A percentile compares a stretch with the other conserved stretches of the same genome.
These are phyloP conservation scores for Basipetospora chlamydospora DNA, from an alignment of 2,329 filamentous ascomycete species.

Conservation along the genomic window DNA sequence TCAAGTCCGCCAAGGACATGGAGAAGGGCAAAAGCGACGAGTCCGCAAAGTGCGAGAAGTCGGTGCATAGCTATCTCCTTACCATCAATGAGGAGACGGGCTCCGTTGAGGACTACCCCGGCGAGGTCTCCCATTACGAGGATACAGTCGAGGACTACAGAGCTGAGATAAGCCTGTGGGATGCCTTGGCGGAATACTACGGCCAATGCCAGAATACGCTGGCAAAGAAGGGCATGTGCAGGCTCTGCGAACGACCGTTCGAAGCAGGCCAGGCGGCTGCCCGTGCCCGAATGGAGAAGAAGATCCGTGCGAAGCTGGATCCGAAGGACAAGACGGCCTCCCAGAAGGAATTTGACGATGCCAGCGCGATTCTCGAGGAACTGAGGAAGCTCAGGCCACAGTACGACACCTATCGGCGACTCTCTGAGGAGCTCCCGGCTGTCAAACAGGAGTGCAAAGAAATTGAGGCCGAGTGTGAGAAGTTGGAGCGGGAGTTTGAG, in stretches of 20 bases:
- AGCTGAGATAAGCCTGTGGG: constrained; percentile 54
- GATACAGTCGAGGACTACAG: constrained; percentile 46
- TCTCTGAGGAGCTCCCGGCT: constrained; percentile 57
- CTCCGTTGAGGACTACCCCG: constrained; percentile 36
- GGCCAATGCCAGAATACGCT: constrained; percentile 50
- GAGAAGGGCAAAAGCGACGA: constrained; percentile 51
- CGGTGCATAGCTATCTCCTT: constrained; percentile 34
- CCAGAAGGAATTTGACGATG: constrained; percentile 43
- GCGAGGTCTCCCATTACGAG: constrained; percentile 34
- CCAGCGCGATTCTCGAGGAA: constrained; percentile 35
- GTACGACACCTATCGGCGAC: constrained; percentile 60
- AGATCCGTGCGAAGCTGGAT: constrained; percentile 48
- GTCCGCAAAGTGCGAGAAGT: constrained; percentile 43
- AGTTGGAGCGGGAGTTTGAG: constrained; percentile 47
- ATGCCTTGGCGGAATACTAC: constrained; percentile 58
- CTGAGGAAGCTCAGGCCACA: constrained; percentile 49
- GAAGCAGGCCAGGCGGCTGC: constrained; percentile 41
- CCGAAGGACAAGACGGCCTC: constrained; percentile 48
- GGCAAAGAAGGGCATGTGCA: constrained; percentile 56
- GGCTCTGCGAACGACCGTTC: constrained; percentile 61
- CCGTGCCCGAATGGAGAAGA: constrained; percentile 47
- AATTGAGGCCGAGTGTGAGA: constrained; percentile 46
- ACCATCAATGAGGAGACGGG: constrained; percentile 26
- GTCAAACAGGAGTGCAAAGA: constrained; percentile 49
- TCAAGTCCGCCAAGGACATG: constrained; percentile 51